phyloP scores from a whole-genome alignment of 2,329 filamentous ascomycete genomes.

The Penicillium corylophilum region DNA sequence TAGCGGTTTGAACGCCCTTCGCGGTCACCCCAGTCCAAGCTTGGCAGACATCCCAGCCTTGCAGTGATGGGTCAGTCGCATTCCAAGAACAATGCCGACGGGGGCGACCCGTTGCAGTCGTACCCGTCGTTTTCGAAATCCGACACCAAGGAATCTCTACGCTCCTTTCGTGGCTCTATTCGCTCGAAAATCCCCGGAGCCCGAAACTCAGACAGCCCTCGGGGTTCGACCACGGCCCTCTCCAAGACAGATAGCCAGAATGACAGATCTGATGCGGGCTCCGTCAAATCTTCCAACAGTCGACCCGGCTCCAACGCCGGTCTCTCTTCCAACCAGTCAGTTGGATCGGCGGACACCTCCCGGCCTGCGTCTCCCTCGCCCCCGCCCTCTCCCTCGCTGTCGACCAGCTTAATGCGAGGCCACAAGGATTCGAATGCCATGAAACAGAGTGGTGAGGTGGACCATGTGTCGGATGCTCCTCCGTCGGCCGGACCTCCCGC shows the following conservation, averaged over 20 bases:
- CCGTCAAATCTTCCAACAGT: constrained; percentile 69
- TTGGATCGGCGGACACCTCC: constrained; percentile 48
- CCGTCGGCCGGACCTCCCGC: constrained; percentile 63
- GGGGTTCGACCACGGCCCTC: constrained; percentile 67
- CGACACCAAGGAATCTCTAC: constrained; percentile 88
- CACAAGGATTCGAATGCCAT: constrained; percentile 77
- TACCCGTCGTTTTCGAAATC: constrained; percentile 91
- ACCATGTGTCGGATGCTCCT: constrained; percentile 88
- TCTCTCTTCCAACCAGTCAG: constrained; percentile 23
- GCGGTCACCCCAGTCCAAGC: constrained; percentile 25
- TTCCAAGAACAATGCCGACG: constrained; percentile 56
- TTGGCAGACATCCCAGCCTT: constrained; percentile 35
- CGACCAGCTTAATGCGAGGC: constrained; percentile 68
- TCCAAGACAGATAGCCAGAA: constrained; percentile 57
- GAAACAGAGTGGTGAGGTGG: constrained; percentile 85
- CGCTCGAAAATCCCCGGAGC: constrained; percentile 82
- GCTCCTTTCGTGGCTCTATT: constrained; percentile 77
- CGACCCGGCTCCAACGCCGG: constrained; percentile 31
- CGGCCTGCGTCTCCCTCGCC: constrained; percentile 54
- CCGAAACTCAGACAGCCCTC: constrained; percentile 69
- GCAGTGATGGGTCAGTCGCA: constrained; percentile 52
- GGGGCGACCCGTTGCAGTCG: constrained; percentile 67
- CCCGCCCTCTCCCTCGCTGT: constrained; percentile 86
- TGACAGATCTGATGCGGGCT: constrained; percentile 70
- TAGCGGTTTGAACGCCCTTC: constrained; percentile 24